Evolutionary conservation across 1,284 basidiomycete species (phyloP).

Genomic region (Boletus sp.): DNA sequence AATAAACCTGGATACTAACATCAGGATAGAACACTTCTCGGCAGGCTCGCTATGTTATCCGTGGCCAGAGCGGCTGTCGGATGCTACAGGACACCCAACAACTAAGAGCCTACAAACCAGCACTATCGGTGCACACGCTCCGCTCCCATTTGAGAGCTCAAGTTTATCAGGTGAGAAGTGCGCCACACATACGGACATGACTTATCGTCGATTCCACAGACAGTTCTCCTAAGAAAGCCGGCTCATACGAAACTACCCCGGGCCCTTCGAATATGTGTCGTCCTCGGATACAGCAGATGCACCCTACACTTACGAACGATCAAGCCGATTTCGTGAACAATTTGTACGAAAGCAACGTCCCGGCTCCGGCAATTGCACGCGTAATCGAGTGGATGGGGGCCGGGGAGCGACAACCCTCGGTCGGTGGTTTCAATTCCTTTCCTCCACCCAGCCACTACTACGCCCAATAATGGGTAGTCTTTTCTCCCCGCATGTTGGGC

Average conservation of each 20-base stretch:
- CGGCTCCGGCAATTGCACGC: conserved; percentile 24
- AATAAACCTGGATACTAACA: neutral
- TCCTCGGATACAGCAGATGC: conserved; percentile 10
- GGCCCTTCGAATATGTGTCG: neutral
- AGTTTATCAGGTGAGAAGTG: conserved; percentile 3
- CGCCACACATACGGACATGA: neutral
- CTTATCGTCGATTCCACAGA: neutral
- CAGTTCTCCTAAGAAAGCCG: neutral
- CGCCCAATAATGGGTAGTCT: neutral
- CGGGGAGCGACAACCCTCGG: conserved; percentile 10
- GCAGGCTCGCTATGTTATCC: neutral
- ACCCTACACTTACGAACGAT: conserved; percentile 23
- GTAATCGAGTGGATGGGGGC: conserved; percentile 30
- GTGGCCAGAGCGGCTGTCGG: neutral
- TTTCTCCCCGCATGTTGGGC: neutral
- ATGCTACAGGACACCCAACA: neutral
- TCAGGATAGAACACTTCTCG: conserved; percentile 13
- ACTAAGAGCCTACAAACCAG: neutral
- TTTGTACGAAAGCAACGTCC: conserved; percentile 20
- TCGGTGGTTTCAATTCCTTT: conserved; percentile 14
- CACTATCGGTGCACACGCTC: neutral
- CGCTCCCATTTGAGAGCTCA: neutral
- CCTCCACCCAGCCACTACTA: conserved; percentile 22
- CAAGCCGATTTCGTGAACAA: conserved; percentile 26
- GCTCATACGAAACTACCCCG: neutral